These are phyloP conservation scores for Penicillium crystallinum DNA, from an alignment of 495 filamentous ascomycete genomes.

Conservation along the genomic window DNA sequence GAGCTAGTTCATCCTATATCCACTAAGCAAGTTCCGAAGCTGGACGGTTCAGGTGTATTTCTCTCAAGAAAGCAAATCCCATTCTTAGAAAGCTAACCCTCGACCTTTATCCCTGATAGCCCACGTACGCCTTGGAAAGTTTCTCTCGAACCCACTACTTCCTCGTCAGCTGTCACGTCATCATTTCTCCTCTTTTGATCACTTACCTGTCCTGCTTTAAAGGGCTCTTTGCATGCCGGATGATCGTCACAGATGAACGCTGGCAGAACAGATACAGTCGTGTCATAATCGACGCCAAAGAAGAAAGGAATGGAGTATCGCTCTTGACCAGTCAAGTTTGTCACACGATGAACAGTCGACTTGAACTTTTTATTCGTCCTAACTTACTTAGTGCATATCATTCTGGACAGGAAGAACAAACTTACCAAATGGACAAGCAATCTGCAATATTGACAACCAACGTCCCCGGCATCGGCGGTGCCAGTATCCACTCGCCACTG, in stretches of 20 bases:
- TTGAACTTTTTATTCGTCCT: no score
- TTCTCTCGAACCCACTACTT: constrained; percentile 15
- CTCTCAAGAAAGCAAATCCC: not conserved
- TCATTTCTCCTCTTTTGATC: not conserved
- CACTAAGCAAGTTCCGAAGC: no score
- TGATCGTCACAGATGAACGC: constrained; percentile 12
- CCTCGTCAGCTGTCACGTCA: not conserved
- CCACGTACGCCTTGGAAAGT: constrained; percentile 14
- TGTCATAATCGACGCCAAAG: constrained; percentile 33
- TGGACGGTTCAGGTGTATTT: not conserved
- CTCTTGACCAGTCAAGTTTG: constrained; percentile 41
- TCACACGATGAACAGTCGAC: constrained; percentile 31
- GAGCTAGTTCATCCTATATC: no score
- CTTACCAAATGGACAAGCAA: no score
- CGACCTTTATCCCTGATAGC: constrained; percentile 4
- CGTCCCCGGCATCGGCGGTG: no score
- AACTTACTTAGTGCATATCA: no score
- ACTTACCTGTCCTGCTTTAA: constrained; percentile 27
- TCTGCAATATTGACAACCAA: no score
- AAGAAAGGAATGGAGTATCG: constrained; percentile 49
- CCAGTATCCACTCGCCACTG: no score
- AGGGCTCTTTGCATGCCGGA: constrained; percentile 13
- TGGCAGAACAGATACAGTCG: constrained; percentile 21
- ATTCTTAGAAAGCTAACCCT: not conserved
- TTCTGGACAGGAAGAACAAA: no score